These are phyloP conservation scores for Centrapalus pauciflorus DNA, from an alignment of 129 eudicot genomes.

Conservation along the genomic window DNA sequence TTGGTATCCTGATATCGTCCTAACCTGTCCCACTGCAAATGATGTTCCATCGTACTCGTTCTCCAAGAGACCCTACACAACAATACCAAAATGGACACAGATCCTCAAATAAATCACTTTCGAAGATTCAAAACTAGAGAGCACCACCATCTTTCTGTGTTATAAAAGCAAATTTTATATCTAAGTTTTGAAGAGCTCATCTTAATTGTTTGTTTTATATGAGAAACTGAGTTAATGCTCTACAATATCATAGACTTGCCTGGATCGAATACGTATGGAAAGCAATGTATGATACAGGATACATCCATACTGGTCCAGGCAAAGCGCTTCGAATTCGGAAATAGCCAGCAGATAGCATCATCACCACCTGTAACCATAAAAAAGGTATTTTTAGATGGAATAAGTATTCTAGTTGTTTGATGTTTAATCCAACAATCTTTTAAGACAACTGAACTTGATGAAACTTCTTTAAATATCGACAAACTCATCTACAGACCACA, in stretches of 20 bases:
- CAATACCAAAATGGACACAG: too few species aligned
- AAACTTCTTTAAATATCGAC: too few species aligned
- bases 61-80: constrained; percentile 76
- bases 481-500: too few species aligned
- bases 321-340: constrained; percentile 81
- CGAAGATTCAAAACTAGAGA: too few species aligned
- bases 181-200: too few species aligned
- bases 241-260: constrained; percentile 39
- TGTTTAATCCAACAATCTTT: neutral
- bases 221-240: too few species aligned
- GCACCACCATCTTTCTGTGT: too few species aligned
- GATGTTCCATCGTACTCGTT: constrained; percentile 66
- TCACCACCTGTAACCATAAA: constrained; percentile 42
- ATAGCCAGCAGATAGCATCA: constrained; percentile 98
- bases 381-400: neutral
- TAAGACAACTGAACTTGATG: neutral
- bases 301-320: constrained; percentile 79
- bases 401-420: neutral
- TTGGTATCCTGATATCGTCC: constrained; percentile 69
- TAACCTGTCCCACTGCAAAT: constrained; percentile 76
- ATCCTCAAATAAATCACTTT: too few species aligned
- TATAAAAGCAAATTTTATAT: too few species aligned
- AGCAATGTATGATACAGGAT: constrained; percentile 82
- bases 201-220: too few species aligned
- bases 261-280: constrained; percentile 88